A percentile compares a stretch with the other conserved stretches of the same genome.
phyloP scores from a whole-genome alignment of 169 alveolate species.

The Theileria parva region DNA sequence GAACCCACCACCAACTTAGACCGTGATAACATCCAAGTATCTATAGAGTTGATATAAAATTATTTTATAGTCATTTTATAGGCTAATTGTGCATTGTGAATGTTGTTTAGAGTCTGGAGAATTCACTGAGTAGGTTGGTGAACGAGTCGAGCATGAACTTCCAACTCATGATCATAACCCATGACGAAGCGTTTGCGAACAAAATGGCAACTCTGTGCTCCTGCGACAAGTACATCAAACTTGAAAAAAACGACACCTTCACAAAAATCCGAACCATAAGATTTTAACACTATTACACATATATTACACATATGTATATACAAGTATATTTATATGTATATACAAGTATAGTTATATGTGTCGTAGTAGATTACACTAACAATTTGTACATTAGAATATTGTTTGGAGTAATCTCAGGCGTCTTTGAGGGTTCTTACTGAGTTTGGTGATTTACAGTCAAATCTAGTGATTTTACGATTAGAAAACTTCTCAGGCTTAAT shows the following conservation, averaged over 20 bases:
- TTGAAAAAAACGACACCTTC: conserved; percentile 11
- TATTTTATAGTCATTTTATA: too few relatives aligned
- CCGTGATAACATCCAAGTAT: conserved; percentile 88
- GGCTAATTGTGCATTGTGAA: too few relatives aligned
- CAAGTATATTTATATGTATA: not conserved
- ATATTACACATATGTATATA: not conserved
- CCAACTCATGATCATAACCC: conserved; percentile 96
- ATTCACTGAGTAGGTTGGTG: conserved; percentile 67
- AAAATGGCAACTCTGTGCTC: conserved; percentile 71
- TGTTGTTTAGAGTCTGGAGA: conserved; percentile 60
- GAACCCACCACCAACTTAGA: conserved; percentile 99
- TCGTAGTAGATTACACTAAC: too few relatives aligned
- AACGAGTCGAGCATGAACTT: conserved; percentile 71
- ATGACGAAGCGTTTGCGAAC: conserved; percentile 95
- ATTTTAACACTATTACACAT: too few relatives aligned
- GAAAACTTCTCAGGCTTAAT: too few relatives aligned
- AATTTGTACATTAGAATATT: too few relatives aligned
- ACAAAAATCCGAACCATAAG: conserved; percentile 7
- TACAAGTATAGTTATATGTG: not conserved
- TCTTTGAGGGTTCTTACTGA: too few relatives aligned
- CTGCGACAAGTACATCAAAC: conserved; percentile 58
- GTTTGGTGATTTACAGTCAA: too few relatives aligned
- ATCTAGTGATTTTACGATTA: too few relatives aligned
- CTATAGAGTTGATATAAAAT: too few relatives aligned
- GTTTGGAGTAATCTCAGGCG: too few relatives aligned